Base-by-base conservation (phyloP, 306 rosid genomes). In the Trifolium repens region DNA sequence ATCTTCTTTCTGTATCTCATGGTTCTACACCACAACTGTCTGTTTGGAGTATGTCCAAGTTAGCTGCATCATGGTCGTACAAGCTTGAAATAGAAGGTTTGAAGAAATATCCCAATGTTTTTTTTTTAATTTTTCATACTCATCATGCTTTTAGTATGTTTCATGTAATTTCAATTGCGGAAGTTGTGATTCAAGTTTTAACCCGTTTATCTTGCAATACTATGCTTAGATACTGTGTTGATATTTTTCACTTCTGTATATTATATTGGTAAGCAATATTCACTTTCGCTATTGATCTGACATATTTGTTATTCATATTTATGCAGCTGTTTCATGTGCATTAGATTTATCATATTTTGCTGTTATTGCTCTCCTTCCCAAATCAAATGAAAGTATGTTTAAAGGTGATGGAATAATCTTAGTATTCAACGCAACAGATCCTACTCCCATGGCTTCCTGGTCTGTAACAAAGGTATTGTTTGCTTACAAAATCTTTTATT, bases 51-150 rank as follows among this genome's bases (percentile, higher is more conserved):
- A 60, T 88, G 93, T 84, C 94, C 17, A 84, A 80, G 79, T 80
- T 92, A 59, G 82, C 89, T 49, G 78, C 82, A 71, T 85, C 84
- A 52, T 96, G 98, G 97, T 88, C 98, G n/a, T 90, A 90, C 85
- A 84, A 84, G 79, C 92, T 96, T 83, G 91, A 89, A 32, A 67
- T 90, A 69, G 97, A 96, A 96, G 99, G 99, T 96, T 70, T 60
- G 27, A 27, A 17, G 27, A 60, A 40, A 49, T 80, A 34, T 61
- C 30, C 61, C 73, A 47, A 19, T 5, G 22, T 59, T 15, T 72
- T 24, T 39, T 7, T 17, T 17, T n/a, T n/a, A n/a, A 7, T 39
- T 73, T 40, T 46, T 9, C 26, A 22, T 69, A 34, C 39, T 74
- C 32, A 14, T 6, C 9, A 17, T 43, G 42, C 42, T 39, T 37